Evolutionary conservation across 2,329 filamentous ascomycete species (phyloP).

Genomic region (Lasiodiplodia hormozganensis): DNA sequence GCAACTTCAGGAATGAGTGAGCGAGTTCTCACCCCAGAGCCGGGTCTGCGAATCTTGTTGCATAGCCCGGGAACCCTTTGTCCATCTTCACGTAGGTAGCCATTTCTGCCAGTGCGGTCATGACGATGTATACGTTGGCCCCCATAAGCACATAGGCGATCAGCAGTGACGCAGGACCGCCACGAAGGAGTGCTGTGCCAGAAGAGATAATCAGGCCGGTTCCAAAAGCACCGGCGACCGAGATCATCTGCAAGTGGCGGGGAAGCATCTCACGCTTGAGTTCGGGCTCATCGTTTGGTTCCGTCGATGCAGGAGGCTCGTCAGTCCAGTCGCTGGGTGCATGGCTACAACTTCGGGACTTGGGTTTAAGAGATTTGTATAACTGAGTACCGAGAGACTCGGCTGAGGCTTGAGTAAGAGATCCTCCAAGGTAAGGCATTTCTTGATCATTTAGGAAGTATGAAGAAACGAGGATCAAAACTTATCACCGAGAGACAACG

Average conservation of each 20-base stretch:
- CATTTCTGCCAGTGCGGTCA: slow-evolving; percentile 71
- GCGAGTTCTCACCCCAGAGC: slow-evolving; percentile 60
- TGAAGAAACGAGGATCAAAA: too few relatives aligned
- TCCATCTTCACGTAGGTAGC: slow-evolving; percentile 78
- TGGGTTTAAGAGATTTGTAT: neutral
- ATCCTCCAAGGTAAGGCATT: neutral
- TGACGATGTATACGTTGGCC: slow-evolving; percentile 76
- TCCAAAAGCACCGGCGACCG: slow-evolving; percentile 28
- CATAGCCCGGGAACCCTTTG: slow-evolving; percentile 78
- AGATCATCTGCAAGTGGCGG: slow-evolving; percentile 24
- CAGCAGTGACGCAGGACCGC: slow-evolving; percentile 55
- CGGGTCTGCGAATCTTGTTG: slow-evolving; percentile 74
- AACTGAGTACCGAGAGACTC: neutral
- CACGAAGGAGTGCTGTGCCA: slow-evolving; percentile 25
- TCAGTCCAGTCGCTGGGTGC: neutral
- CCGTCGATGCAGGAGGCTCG: neutral
- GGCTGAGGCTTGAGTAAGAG: neutral
- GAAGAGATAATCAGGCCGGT: slow-evolving; percentile 31
- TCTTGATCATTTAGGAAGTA: neutral
- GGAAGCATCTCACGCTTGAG: slow-evolving; percentile 22
- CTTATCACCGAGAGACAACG: neutral
- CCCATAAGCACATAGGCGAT: slow-evolving; percentile 63
- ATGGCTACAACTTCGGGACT: neutral
- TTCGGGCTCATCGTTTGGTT: neutral
- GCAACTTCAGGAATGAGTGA: neutral